These are phyloP conservation scores for Annulohypoxylon stygium DNA, from an alignment of 495 filamentous ascomycete species.

Conservation along the genomic window DNA sequence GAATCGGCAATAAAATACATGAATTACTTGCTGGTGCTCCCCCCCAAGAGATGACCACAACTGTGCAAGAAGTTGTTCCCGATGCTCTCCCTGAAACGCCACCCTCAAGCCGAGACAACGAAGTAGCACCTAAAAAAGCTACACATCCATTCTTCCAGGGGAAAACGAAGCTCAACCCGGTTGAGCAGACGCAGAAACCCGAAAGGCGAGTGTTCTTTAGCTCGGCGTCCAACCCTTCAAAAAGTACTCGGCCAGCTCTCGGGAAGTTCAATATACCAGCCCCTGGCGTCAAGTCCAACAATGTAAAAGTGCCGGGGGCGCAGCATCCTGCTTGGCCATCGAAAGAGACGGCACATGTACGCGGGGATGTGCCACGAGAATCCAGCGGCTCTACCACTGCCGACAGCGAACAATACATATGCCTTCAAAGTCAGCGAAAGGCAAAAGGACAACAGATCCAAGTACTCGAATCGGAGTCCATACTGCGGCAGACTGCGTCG, in stretches of 20 bases:
- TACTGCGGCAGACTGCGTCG: constrained; percentile 48
- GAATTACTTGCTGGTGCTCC: constrained; percentile 46
- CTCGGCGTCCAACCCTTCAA: constrained; percentile 54
- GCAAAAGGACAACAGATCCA: constrained; percentile 63
- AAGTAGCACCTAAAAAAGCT: constrained; percentile 63
- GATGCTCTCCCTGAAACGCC: constrained; percentile 20
- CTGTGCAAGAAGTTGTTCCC: constrained; percentile 14
- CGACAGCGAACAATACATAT: background rate
- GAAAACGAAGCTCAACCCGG: constrained; percentile 48
- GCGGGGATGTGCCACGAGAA: constrained; percentile 48
- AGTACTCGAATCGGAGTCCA: constrained; percentile 59
- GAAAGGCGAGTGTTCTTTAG: constrained; percentile 52
- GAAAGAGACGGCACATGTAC: constrained; percentile 71
- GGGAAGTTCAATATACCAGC: constrained; percentile 47
- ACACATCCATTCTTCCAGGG: constrained; percentile 87
- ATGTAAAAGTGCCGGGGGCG: constrained; percentile 70
- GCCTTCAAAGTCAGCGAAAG: constrained; percentile 54
- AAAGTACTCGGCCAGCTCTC: constrained; percentile 36
- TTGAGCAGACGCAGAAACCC: constrained; percentile 35
- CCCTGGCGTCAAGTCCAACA: constrained; percentile 51
- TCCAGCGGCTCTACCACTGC: background rate
- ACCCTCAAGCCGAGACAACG: constrained; percentile 20
- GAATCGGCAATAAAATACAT: constrained; percentile 54
- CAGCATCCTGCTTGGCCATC: constrained; percentile 78
- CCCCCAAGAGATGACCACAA: constrained; percentile 22